Evolutionary conservation across 2,329 filamentous ascomycete species (phyloP).

Genomic region (Chaetomiaceae sp.): DNA sequence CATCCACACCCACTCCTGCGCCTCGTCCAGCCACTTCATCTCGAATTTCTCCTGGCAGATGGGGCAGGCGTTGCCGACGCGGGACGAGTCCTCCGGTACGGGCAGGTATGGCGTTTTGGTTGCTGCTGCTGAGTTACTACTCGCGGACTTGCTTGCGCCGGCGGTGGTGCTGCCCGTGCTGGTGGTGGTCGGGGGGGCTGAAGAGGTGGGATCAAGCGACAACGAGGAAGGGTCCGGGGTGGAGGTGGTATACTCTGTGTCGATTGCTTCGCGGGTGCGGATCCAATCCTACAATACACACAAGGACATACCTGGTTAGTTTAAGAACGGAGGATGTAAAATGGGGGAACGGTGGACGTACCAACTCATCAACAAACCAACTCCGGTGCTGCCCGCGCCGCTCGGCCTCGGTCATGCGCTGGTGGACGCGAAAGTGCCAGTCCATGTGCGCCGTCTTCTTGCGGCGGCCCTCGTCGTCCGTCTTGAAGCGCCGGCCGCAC

Average conservation of each 20-base stretch:
- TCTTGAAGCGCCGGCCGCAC: slow-evolving; percentile 81
- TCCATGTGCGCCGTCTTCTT: slow-evolving; percentile 92
- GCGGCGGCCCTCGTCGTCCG: slow-evolving; percentile 70
- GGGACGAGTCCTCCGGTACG: slow-evolving; percentile 72
- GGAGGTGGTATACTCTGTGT: slow-evolving; percentile 49
- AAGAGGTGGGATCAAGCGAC: neutral
- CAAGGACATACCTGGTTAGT: slow-evolving; percentile 20
- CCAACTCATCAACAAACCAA: slow-evolving; percentile 89
- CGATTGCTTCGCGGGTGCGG: slow-evolving; percentile 73
- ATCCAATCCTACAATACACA: slow-evolving; percentile 72
- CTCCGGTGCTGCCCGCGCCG: slow-evolving; percentile 85
- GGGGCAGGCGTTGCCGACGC: slow-evolving; percentile 75
- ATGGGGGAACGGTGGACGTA: slow-evolving; percentile 40
- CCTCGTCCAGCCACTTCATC: slow-evolving; percentile 85
- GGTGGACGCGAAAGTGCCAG: slow-evolving; percentile 95
- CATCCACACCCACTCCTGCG: slow-evolving; percentile 95
- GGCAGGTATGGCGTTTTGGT: slow-evolving; percentile 69
- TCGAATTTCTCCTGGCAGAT: slow-evolving; percentile 96
- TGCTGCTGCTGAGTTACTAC: slow-evolving; percentile 30
- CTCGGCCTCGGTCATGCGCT: slow-evolving; percentile 78
- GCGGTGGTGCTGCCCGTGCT: slow-evolving; percentile 31
- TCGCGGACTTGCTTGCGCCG: too few species aligned
- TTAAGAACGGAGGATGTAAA: neutral
- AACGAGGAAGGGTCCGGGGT: neutral
- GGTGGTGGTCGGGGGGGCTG: neutral